Evolutionary conservation across 352 stramenopile genomes (phyloP).

Genomic region (Globisporangium rhizosaccharum): DNA sequence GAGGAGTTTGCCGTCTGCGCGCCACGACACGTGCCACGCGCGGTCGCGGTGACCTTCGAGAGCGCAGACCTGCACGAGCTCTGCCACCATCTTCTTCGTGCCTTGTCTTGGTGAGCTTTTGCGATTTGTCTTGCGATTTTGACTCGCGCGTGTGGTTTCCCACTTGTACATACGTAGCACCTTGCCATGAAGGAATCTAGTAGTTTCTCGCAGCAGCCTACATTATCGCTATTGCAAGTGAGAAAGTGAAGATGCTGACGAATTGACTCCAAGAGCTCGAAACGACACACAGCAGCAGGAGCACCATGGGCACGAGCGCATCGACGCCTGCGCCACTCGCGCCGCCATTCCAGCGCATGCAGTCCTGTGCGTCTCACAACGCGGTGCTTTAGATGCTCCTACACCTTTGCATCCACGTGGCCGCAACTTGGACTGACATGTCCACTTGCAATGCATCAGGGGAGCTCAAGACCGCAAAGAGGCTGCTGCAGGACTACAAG

Average conservation of each 20-base stretch:
- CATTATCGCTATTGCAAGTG: too few species aligned
- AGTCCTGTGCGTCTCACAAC: constrained; percentile 26
- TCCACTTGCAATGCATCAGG: constrained; percentile 18
- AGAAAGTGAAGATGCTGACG: too few species aligned
- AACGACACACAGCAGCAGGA: neutral
- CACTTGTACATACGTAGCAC: neutral
- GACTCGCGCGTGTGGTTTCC: neutral
- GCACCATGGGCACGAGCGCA: constrained; percentile 42
- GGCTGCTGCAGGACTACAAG: constrained; percentile 58
- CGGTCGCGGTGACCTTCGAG: constrained; percentile 86
- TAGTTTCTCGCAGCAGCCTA: too few species aligned
- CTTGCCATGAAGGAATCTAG: too few species aligned
- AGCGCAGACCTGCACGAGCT: constrained; percentile 42
- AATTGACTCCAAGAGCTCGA: neutral
- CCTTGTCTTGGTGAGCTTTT: constrained; percentile 4
- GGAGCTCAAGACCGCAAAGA: constrained; percentile 44
- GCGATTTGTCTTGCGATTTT: neutral
- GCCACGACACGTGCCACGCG: constrained; percentile 91
- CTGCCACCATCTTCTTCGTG: constrained; percentile 1
- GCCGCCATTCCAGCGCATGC: constrained; percentile 48
- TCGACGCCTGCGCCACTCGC: constrained; percentile 35
- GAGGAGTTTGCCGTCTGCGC: constrained; percentile 74
- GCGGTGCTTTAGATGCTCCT: neutral
- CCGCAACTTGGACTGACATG: neutral
- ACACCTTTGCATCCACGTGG: neutral